Base-by-base conservation (phyloP, 257 asterid genomes). In the Solanum ossicruentum region DNA sequence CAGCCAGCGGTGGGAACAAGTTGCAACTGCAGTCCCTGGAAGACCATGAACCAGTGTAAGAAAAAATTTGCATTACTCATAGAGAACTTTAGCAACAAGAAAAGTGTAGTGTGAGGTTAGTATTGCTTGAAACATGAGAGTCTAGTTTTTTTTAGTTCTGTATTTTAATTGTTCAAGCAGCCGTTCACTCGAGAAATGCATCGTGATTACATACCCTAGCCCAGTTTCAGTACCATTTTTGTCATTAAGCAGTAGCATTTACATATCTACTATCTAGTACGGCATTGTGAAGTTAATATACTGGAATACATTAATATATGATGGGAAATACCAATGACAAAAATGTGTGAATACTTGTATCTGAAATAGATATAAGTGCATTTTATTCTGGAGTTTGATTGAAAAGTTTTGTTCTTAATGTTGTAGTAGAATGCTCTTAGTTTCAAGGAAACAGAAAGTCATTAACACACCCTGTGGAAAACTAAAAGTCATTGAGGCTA, bases 41-140 rank as follows among this genome's bases (percentile, higher is more conserved):
- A 41, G 45, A 41, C 45, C 8, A 41, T 41, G 45, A 41, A 41
- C 45, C 0, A 41, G 45, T 41, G 45, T 4, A 41, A 41, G 45
- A 41, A 41, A 41, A 41, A 41, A 41, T 41, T 41, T 41, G 45
- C 45, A 41, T 41, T 41, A 41, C 45, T 5, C 45, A 4, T 4
- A 41, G 6, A 41, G 45, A 41, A 41, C 6, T 41, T 41, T 1
- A 41, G 45, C 93, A 96, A 78, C 95, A 92, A 92, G 93, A 96
- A 93, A 87, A 87, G 7, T 60, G 88, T 90, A 7, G 93, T 86
- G 18, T 77, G 82, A 77, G 82, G 65, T 51, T 77, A 77, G 82
- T 77, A 65, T 63, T 15, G 63, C 16, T 77, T 77, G 82, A 77
- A 23, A 77, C 45, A 26, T 55, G 26, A 0, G 65, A 49, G 82